phyloP scores from a whole-genome alignment of 2,329 filamentous ascomycete species.

The Xylaria sp. region DNA sequence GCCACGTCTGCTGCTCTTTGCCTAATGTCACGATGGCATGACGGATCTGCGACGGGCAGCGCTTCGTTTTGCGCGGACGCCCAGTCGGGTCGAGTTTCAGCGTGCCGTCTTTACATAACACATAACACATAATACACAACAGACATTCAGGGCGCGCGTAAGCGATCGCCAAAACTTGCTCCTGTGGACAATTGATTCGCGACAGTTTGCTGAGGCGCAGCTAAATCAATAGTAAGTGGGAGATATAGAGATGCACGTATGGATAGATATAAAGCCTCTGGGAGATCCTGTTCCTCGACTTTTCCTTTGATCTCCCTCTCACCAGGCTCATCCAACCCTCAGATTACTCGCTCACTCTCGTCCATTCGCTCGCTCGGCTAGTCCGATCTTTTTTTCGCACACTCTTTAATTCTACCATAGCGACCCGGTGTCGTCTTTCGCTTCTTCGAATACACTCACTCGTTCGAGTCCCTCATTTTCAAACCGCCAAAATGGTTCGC shows the following conservation, averaged over 20 bases:
- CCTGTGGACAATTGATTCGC: neutral
- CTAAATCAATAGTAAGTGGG: neutral
- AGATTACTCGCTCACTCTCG: neutral
- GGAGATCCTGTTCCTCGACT: slow-evolving; percentile 3
- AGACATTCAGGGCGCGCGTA: neutral
- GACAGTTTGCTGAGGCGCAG: neutral
- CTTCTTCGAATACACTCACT: slow-evolving; percentile 22
- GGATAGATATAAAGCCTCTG: slow-evolving; percentile 22
- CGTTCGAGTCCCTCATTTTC: slow-evolving; percentile 14
- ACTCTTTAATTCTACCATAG: slow-evolving; percentile 19
- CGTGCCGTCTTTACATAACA: slow-evolving; percentile 10
- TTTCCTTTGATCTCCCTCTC: slow-evolving; percentile 8
- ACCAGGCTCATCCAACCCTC: slow-evolving; percentile 12
- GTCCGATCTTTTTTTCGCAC: slow-evolving; percentile 20
- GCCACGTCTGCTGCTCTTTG: slow-evolving; percentile 13
- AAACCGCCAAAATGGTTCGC: slow-evolving; percentile 51
- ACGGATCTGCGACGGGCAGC: slow-evolving; percentile 35
- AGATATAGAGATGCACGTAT: neutral
- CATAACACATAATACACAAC: neutral
- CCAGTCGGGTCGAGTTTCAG: slow-evolving; percentile 33
- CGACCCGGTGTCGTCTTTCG: slow-evolving; percentile 38
- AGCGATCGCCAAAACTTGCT: slow-evolving; percentile 18
- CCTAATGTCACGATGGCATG: slow-evolving; percentile 20
- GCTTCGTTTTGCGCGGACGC: slow-evolving; percentile 23
- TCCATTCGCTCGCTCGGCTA: slow-evolving; percentile 18